Conservation (phyloP, 2,329 filamentous ascomycete species). For the Drechslerella dactyloides region DNA sequence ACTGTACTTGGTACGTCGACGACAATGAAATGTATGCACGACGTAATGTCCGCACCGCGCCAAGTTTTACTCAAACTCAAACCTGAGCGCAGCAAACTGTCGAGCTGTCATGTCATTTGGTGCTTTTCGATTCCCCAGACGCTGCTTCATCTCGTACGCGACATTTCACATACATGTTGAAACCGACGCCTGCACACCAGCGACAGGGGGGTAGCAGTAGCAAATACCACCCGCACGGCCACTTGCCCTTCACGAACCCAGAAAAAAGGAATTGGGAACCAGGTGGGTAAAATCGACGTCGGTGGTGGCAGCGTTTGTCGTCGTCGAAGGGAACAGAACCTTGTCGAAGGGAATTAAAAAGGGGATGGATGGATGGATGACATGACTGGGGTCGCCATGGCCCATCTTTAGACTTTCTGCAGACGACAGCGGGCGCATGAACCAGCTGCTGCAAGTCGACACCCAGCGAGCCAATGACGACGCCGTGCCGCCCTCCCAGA, state of each 20-base stretch:
- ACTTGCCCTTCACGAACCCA: not conserved
- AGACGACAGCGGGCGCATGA: constrained; percentile 1
- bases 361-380: not conserved
- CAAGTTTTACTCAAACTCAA: not conserved
- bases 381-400: no score
- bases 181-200: not conserved
- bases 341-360: constrained; percentile 7
- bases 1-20: no score
- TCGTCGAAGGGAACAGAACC: not conserved
- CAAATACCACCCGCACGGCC: not conserved
- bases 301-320: no score
- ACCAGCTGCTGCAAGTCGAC: constrained; percentile 28
- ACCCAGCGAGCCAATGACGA: constrained; percentile 45
- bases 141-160: no score
- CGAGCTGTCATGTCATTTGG: constrained; percentile 1
- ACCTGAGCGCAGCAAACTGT: no score
- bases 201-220: not conserved
- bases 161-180: no score
- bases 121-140: not conserved
- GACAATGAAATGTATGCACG: no score
- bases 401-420: not conserved
- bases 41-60: no score
- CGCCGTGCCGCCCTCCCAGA: constrained; percentile 36
- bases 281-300: constrained; percentile 1
- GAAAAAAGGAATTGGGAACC: not conserved